Evolutionary conservation across 371 early-diverging fungal genomes (phyloP), one percentile per base, ranked within the genome.

Genomic region (Apophysomyces sp.): DNA sequence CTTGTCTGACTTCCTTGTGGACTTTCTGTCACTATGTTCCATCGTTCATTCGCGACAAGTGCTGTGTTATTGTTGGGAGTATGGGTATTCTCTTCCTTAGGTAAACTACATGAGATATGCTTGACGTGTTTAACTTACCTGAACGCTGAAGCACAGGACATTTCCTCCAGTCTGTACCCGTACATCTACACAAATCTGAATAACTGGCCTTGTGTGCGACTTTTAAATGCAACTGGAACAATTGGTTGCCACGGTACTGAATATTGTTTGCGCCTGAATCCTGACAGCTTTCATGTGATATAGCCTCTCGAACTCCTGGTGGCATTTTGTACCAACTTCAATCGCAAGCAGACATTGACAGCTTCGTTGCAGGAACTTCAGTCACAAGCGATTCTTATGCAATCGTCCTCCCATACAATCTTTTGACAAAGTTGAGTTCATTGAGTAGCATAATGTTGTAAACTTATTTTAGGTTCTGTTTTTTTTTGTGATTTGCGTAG

Each of bases 311-410:
- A 28, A 65, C 72, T 29, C 65, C 77, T 6, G 73, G 76, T 21
- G 93, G 93, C 9, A 76, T 90, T 4, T 66, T 92, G 21, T 89
- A 86, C 61, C 74, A 69, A 57, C 64, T 86, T 2, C 61, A 76
- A 8, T 78, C 76, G 8, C 76, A 76, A 28, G 67, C 66, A 13
- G 89, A 87, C 13, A 62, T 92, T 13, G 63, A 77, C 5, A 52
- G 65, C 5, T 87, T 91, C 68, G 27, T 62, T 1, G 18, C 53
- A 21, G 60, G 53, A 15, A 32, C 29, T 27, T 52, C 58, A 0
- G 69, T 67, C 0, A 54, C 76, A 1, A 55, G 62, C 12, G 76
- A 74, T 4, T 69, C 77, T 28, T 87, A 83, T 71, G 81, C 88
- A 8, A 62, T 87, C 28, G 72, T 92, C 0, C 65, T 92, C 37